Conservation (phyloP, 139 green algal species). For the Closterium sp. region DNA sequence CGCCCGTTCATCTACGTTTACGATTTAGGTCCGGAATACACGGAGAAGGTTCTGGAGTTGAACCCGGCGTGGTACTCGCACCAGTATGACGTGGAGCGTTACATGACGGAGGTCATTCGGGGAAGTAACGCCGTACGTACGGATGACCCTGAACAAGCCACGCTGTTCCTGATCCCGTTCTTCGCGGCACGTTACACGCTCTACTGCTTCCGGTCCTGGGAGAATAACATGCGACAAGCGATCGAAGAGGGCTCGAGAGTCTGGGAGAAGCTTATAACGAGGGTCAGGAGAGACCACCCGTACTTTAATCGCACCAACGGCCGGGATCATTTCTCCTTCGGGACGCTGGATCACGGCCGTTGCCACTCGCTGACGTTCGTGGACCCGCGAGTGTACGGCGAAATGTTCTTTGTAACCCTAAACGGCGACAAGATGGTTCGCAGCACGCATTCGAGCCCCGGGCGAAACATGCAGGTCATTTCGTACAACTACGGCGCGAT, state of each 20-base stretch:
- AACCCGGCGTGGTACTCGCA: constrained; percentile 27
- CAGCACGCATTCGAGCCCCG: constrained; percentile 9
- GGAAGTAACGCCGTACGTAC: constrained; percentile 15
- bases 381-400: constrained; percentile 13
- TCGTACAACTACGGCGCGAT: constrained; percentile 28
- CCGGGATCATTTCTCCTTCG: constrained; percentile 45
- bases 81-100: constrained; percentile 32
- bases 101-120: constrained; percentile 4
- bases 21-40: constrained; percentile 23
- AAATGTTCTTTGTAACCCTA: constrained; percentile 40
- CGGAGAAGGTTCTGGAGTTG: constrained; percentile 14
- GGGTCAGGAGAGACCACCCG: constrained; percentile 25
- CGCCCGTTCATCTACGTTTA: constrained; percentile 36
- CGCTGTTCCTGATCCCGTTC: constrained; percentile 30
- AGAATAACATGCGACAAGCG: constrained; percentile 11
- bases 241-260: neutral
- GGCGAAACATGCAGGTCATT: constrained; percentile 28
- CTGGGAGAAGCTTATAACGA: constrained; percentile 13
- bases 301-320: constrained; percentile 54
- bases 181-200: constrained; percentile 6
- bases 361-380: constrained; percentile 34
- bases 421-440: constrained; percentile 40
- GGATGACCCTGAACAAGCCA: constrained; percentile 19
- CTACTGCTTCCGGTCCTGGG: neutral
- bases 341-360: constrained; percentile 38